Evolutionary conservation across 2,329 filamentous ascomycete species (phyloP), one percentile per base, ranked within the genome.

Genomic region (Neonectria ditissima): DNA sequence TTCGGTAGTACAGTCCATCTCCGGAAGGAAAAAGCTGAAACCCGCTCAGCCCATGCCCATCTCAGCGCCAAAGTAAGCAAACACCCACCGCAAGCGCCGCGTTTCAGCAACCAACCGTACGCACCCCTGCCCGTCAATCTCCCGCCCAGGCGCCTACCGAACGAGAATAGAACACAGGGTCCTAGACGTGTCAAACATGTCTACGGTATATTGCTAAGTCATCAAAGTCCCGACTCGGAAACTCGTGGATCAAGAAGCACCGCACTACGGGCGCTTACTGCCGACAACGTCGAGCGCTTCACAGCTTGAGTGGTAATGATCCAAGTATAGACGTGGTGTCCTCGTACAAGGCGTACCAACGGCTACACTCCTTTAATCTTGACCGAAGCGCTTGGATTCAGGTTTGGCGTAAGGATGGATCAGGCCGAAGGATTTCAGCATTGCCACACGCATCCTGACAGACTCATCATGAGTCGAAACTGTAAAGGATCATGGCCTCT

Each of bases 1-100:
- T 30, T 32, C 45, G 26, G 45, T 48, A 45, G 45, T 48, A 45
- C 18, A 9, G 24, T 20, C n/a, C 26, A 20, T 14, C 16, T 50
- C 47, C 28, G 28, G 22, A 44, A 58, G 52, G 32, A 24, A 51
- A 51, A n/a, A 39, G 10, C 39, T 44, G 28, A 43, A 56, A 56
- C 20, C 45, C 53, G 26, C 39, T 30, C 59, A 32, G 28, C 52
- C 48, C 14, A 37, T 26, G 30, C 52, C 53, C 53, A 58, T 45
- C 54, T 34, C 18, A 41, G 61, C 61, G 61, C 55, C 32, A 54
- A 63, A 59, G 55, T 63, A 59, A 63, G 53, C 48, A 58, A 56
- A 39, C 13, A 18, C 22, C 39, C 53, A 50, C 43, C 24, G 32
- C 50, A 59, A 59, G 41, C 60, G 60, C 60, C 55, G 47, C 47